Evolutionary conservation across 345 rosid species (phyloP).

Genomic region (Rhizophora apiculata): DNA sequence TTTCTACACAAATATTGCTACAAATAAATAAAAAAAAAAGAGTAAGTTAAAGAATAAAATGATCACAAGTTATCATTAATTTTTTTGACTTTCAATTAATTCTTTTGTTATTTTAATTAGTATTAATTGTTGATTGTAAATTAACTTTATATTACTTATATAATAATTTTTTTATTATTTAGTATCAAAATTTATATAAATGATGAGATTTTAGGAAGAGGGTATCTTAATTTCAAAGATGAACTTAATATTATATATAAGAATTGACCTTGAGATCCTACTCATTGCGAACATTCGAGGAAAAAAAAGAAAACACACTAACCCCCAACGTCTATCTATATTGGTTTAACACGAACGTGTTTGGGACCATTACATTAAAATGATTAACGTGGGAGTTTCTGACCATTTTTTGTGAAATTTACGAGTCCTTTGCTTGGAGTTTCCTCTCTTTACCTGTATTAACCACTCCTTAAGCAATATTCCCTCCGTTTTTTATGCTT

Average conservation of each 20-base stretch:
- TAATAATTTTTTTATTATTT: too few species aligned
- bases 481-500: not conserved
- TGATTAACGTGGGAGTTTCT: not conserved
- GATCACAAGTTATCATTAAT: not conserved
- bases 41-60: too few species aligned
- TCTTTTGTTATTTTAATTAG: too few species aligned
- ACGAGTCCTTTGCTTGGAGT: not conserved
- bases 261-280: not conserved
- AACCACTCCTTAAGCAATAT: not conserved
- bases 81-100: too few species aligned
- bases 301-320: too few species aligned
- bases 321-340: not conserved
- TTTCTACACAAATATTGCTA: not conserved
- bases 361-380: slow-evolving; percentile 23
- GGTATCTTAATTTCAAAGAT: too few species aligned
- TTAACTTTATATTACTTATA: too few species aligned
- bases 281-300: too few species aligned
- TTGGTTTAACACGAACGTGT: slow-evolving; percentile 4
- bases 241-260: not conserved
- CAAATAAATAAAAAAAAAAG: too few species aligned
- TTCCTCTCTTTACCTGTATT: not conserved
- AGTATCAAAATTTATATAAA: too few species aligned
- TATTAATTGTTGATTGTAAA: too few species aligned
- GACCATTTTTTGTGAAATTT: slow-evolving; percentile 13
- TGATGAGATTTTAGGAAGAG: too few species aligned